Conservation (phyloP, 164 flowering plant species). For the Aristolochia contorta region DNA sequence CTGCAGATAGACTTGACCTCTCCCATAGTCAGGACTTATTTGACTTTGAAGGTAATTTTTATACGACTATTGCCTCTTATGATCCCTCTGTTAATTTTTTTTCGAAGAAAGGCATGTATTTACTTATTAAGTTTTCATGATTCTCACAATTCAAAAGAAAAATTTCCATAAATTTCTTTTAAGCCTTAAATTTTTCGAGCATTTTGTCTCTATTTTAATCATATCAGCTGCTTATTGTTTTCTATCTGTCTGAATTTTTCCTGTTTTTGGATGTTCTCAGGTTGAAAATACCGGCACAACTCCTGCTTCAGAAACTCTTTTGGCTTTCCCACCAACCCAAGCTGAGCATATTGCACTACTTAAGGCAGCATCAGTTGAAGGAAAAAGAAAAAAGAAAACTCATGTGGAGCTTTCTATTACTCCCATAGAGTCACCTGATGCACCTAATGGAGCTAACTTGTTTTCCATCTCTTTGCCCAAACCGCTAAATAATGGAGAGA, state of each 20-base stretch:
- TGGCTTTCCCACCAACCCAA: conserved; percentile 76
- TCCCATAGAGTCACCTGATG: conserved; percentile 43
- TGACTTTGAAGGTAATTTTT: conserved; percentile 69
- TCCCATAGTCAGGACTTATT: conserved; percentile 60
- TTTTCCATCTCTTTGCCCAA: conserved; percentile 47
- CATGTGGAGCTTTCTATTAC: conserved; percentile 57
- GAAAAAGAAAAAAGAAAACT: conserved; percentile 74
- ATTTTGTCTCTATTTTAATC: background rate
- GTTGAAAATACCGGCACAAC: conserved; percentile 65
- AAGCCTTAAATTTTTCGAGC: background rate
- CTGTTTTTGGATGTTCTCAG: conserved; percentile 23
- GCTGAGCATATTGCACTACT: conserved; percentile 51
- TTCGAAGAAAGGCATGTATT: background rate
- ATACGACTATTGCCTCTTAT: background rate
- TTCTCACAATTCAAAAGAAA: background rate
- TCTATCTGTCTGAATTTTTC: background rate
- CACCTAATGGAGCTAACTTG: conserved; percentile 61
- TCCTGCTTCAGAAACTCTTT: conserved; percentile 60
- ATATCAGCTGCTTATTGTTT: background rate
- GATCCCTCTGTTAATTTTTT: background rate
- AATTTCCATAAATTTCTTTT: background rate
- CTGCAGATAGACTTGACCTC: conserved; percentile 91
- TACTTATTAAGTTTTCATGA: too few species aligned
- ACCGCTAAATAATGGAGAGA: conserved; percentile 49
- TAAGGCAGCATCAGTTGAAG: conserved; percentile 48